Conservation (phyloP, 768 basidiomycete genomes). For the Lentinus brumalis region DNA sequence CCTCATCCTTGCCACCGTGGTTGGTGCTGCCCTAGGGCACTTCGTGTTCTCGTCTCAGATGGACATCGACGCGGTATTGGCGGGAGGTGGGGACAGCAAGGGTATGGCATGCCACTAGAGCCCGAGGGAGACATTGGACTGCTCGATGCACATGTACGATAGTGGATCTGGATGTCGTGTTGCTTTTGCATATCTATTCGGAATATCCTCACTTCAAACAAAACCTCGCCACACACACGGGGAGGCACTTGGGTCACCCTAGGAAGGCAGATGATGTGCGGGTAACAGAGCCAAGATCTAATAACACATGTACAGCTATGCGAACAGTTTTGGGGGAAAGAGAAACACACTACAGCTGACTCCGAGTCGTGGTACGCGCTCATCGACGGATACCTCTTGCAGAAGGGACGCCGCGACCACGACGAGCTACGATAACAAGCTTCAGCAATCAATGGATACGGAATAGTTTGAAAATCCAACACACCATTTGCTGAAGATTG, state of each 20-base stretch:
- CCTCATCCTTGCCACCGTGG: constrained; percentile 77
- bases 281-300: constrained; percentile 14
- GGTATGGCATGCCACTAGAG: constrained; percentile 80
- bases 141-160: constrained; percentile 7
- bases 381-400: constrained; percentile 82
- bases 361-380: constrained; percentile 26
- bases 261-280: not conserved
- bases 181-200: not conserved
- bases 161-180: not conserved
- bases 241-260: not conserved
- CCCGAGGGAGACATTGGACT: not conserved
- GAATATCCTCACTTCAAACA: not conserved
- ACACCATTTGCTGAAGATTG: constrained; percentile 71
- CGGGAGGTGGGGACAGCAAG: constrained; percentile 46
- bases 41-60: constrained; percentile 70
- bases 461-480: constrained; percentile 18
- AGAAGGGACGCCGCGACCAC: constrained; percentile 80
- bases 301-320: constrained; percentile 26
- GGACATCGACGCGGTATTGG: constrained; percentile 60
- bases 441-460: not conserved
- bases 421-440: constrained; percentile 59
- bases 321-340: constrained; percentile 23
- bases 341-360: constrained; percentile 15
- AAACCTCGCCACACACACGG: too few relatives aligned
- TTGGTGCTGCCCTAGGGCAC: constrained; percentile 84